Percentiles rank a stretch among this genome's conserved stretches.
These are phyloP conservation scores for Cystofilobasidium ferigula DNA, from an alignment of 768 basidiomycete genomes.

Conservation along the genomic window DNA sequence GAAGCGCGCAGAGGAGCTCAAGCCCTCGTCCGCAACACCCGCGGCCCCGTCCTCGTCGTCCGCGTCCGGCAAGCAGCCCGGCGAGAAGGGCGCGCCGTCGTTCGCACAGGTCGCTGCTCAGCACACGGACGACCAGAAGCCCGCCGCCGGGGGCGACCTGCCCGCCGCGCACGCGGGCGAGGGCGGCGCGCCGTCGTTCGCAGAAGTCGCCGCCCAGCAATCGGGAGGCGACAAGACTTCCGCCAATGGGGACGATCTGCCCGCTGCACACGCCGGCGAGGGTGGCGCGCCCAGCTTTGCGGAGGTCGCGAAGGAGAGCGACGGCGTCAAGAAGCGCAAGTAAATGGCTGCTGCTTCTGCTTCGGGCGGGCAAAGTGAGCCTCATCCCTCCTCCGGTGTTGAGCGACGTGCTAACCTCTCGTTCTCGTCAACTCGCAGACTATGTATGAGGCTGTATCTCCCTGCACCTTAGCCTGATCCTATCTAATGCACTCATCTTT, in stretches of 20 bases:
- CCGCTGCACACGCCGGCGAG: background rate
- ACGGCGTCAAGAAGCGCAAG: too few relatives aligned
- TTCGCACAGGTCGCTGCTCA: background rate
- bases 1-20: background rate
- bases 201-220: background rate
- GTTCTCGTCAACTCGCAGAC: too few relatives aligned
- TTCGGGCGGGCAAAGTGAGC: too few relatives aligned
- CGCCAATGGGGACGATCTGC: background rate
- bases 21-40: too few relatives aligned
- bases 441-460: too few relatives aligned
- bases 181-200: background rate
- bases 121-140: too few relatives aligned
- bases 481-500: too few relatives aligned
- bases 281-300: background rate
- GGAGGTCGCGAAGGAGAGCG: background rate
- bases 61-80: background rate
- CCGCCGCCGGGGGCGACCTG: background rate
- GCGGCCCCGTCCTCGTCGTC: too few relatives aligned
- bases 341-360: too few relatives aligned
- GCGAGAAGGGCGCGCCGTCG: background rate
- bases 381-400: too few relatives aligned
- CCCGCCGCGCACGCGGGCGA: background rate
- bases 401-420: too few relatives aligned
- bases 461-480: too few relatives aligned
- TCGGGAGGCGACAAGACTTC: background rate